These are phyloP conservation scores for Colletotrichum plurivorum DNA, from an alignment of 2,329 filamentous ascomycete genomes.

Conservation along the genomic window DNA sequence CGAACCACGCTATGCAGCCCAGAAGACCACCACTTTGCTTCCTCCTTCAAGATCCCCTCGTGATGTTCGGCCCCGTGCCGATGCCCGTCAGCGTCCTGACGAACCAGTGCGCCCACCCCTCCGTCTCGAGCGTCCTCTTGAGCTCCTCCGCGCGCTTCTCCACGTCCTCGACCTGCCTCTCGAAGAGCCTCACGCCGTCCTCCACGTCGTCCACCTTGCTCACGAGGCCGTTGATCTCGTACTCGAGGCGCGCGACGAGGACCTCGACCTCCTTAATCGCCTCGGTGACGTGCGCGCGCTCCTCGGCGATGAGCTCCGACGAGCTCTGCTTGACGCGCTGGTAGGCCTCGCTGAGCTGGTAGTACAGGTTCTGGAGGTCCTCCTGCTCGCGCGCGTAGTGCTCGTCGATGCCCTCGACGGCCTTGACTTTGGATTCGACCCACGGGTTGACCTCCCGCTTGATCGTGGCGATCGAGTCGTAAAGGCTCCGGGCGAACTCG, in stretches of 20 bases:
- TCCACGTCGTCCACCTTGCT: constrained; percentile 90
- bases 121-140: constrained; percentile 73
- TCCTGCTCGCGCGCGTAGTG: constrained; percentile 74
- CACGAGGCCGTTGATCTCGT: constrained; percentile 86
- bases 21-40: background rate
- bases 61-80: constrained; percentile 72
- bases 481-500: constrained; percentile 70
- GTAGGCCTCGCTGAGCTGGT: constrained; percentile 79
- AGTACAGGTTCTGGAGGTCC: constrained; percentile 76
- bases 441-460: constrained; percentile 70
- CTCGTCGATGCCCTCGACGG: constrained; percentile 72
- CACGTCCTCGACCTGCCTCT: constrained; percentile 80
- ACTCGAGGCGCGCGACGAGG: constrained; percentile 88
- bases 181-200: constrained; percentile 84
- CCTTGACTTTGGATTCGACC: constrained; percentile 70
- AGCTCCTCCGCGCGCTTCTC: constrained; percentile 76
- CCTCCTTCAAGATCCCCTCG: constrained; percentile 44
- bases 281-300: constrained; percentile 78
- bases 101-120: constrained; percentile 76
- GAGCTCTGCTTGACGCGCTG: constrained; percentile 76
- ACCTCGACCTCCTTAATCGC: constrained; percentile 84
- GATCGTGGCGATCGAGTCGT: constrained; percentile 66
- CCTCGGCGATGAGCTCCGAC: constrained; percentile 77
- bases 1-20: constrained; percentile 37
- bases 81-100: constrained; percentile 73